These are phyloP conservation scores for Castanea sativa DNA, from an alignment of 306 rosid species.

Conservation along the genomic window DNA sequence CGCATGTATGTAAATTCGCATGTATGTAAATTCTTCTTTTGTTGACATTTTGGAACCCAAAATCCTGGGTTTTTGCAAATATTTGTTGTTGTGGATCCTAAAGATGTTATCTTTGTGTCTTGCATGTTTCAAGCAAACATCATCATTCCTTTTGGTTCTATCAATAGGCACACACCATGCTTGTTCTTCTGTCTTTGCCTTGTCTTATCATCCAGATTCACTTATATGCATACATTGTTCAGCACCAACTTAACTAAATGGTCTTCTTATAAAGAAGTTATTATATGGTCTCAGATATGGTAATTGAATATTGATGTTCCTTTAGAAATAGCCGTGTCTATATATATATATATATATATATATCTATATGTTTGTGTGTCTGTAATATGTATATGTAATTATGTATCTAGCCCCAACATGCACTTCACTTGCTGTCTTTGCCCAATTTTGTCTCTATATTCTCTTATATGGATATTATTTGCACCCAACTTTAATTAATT, in stretches of 20 bases:
- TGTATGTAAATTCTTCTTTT: slow-evolving; percentile 44
- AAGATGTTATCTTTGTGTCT: background rate
- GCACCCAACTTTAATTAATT: background rate
- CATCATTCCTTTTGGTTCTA: background rate
- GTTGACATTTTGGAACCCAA: background rate
- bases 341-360: no score
- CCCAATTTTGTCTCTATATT: background rate
- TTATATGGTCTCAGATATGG: no score
- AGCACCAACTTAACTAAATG: no score
- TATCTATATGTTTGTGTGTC: no score
- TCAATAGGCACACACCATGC: background rate
- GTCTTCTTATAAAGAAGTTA: no score
- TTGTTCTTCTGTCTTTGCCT: background rate
- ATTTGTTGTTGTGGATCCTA: background rate
- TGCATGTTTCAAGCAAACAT: slow-evolving; percentile 4
- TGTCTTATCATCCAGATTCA: no score
- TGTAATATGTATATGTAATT: no score
- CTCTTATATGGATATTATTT: background rate
- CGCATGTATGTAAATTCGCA: slow-evolving; percentile 30
- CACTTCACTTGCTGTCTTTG: background rate
- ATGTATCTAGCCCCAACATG: no score
- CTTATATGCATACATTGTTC: no score
- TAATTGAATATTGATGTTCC: no score
- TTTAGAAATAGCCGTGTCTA: no score
- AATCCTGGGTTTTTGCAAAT: background rate